These are phyloP conservation scores for Microbotryomycetes sp. DNA, from an alignment of 1,284 basidiomycete genomes.

Conservation along the genomic window DNA sequence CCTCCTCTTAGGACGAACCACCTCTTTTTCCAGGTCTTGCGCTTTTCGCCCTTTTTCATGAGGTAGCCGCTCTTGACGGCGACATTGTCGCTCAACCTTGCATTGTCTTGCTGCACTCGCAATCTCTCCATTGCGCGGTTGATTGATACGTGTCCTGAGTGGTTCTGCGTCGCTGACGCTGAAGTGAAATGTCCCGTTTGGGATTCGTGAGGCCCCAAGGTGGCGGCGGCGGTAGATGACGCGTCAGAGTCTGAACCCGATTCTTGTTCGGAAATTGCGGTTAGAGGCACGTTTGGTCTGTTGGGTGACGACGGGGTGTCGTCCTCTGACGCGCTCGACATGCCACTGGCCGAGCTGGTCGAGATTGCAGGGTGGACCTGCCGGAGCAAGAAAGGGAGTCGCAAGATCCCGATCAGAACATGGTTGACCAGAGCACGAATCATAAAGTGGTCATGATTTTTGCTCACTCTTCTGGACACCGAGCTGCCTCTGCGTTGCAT, in stretches of 20 bases:
- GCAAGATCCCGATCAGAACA: not conserved
- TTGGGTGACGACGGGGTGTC: conserved; percentile 3
- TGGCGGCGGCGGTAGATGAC: conserved; percentile 6
- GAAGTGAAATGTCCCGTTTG: not conserved
- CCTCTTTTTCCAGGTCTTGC: conserved; percentile 98
- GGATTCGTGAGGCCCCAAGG: not conserved
- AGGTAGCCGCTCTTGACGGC: conserved; percentile 79
- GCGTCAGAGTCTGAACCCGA: conserved; percentile 26
- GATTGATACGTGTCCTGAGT: not conserved
- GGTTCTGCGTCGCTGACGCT: not conserved
- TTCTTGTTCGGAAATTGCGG: conserved; percentile 29
- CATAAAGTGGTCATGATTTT: not conserved
- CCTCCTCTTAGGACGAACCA: conserved; percentile 94
- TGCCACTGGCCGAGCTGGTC: not conserved
- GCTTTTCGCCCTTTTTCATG: conserved; percentile 89
- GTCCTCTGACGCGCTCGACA: conserved; percentile 2
- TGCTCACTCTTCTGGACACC: not conserved
- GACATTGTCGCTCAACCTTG: conserved; percentile 53
- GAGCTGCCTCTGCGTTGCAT: conserved; percentile 3
- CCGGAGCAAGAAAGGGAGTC: too few relatives aligned
- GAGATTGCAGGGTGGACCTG: too few relatives aligned
- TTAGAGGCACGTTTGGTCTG: conserved; percentile 8
- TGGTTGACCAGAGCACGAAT: not conserved
- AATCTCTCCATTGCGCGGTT: not conserved
- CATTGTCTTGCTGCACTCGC: conserved; percentile 35